Base-by-base conservation (phyloP, 208 protist species). In the Trypanosoma grayi region DNA sequence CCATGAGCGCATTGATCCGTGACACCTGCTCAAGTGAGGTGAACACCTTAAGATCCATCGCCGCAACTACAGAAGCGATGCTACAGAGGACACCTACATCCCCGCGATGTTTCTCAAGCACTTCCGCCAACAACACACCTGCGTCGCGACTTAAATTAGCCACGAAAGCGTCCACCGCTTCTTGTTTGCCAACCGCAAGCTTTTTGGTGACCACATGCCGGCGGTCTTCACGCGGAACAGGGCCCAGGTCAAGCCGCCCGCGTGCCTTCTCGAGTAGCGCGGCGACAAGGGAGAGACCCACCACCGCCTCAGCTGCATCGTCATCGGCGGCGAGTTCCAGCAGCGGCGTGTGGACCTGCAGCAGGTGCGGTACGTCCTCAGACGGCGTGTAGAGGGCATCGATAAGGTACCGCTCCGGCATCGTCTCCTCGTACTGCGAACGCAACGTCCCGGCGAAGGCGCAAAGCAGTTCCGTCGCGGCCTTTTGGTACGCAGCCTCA, bases 371-470 rank as follows among this genome's bases (percentile, higher is more conserved):
- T 13, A 80, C 70, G 10, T 81, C 70, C 46, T 85, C 75, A 0
- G 43, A 16, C 48, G 81, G 56, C 16, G 57, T 81, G 79, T 80
- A 96, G 5, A 96, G 51, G n/a, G 90, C 84, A 57, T 93, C 86
- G 53, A 96, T 76, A 27, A 96, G 48, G 70, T 96, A 96, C 39
- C 73, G 75, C 74, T 96, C 86, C 11, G 90, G 84, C 78, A 86
- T 83, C 34, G 73, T 50, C 71, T 95, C 86, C 8, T 60, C 58
- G 68, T 91, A 87, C 56, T 89, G 76, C 30, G 69, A 44, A 10
- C 90, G 81, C 43, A 95, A 65, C 4, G 85, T 91, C 18, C 73
- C 54, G 2, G 87, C 79, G 54, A 92, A 95, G 37, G 80, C 75
- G 64, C 77, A 85, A 10, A 95, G 47, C 28, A 93, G 70, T 58